Conservation (phyloP, 345 rosid genomes). For the Dipteronia sinensis region DNA sequence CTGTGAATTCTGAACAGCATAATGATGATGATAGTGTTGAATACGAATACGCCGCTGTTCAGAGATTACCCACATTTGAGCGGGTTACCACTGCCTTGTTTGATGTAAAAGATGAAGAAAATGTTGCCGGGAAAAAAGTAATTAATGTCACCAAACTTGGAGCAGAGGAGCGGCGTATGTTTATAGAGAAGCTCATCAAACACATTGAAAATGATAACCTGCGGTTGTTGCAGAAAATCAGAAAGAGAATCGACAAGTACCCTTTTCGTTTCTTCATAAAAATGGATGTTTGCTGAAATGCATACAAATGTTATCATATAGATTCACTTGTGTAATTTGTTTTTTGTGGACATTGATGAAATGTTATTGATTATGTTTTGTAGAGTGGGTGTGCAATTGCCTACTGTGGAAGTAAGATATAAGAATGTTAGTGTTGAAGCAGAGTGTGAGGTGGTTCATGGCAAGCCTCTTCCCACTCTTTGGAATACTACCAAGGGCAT, state of each 20-base stretch:
- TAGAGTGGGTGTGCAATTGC: constrained; percentile 71
- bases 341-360: no score
- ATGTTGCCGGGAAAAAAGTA: neutral
- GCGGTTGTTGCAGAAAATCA: constrained; percentile 46
- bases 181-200: constrained; percentile 65
- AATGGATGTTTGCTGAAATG: no score
- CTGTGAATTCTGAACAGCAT: neutral
- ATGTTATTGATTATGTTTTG: neutral
- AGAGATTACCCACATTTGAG: constrained; percentile 26
- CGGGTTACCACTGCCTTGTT: constrained; percentile 16
- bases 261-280: neutral
- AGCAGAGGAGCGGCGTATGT: constrained; percentile 45
- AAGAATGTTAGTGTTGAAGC: constrained; percentile 56
- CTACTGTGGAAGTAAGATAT: constrained; percentile 67
- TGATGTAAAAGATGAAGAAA: constrained; percentile 1
- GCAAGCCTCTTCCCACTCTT: constrained; percentile 75
- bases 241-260: constrained; percentile 59
- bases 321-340: no score
- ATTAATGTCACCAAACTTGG: constrained; percentile 51
- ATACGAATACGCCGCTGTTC: constrained; percentile 25
- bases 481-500: constrained; percentile 56
- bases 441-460: constrained; percentile 58
- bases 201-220: constrained; percentile 68
- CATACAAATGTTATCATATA: neutral
- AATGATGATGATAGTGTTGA: constrained; percentile 21